These are phyloP conservation scores for Podospora pseudopauciseta DNA, from an alignment of 495 filamentous ascomycete species.

Conservation along the genomic window DNA sequence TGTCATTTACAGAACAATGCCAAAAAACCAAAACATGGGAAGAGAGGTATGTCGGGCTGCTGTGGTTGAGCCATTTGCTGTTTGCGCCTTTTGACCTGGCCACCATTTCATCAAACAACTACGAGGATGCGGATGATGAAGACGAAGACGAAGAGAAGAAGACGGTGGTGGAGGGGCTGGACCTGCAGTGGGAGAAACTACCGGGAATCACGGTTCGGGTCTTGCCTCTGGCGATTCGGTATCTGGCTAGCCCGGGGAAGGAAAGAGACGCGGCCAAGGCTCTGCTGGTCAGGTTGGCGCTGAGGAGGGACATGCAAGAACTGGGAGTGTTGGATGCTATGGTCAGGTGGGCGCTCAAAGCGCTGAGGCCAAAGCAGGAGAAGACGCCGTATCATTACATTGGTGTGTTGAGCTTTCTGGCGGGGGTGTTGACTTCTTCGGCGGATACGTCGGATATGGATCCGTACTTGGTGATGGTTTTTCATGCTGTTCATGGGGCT, in stretches of 20 bases:
- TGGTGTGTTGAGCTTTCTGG: constrained; percentile 73
- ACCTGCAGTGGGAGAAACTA: constrained; percentile 38
- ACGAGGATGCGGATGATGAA: constrained; percentile 30
- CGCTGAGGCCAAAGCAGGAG: constrained; percentile 39
- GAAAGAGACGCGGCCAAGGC: constrained; percentile 80
- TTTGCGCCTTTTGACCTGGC: constrained; percentile 90
- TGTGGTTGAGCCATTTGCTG: constrained; percentile 91
- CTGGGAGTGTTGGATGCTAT: constrained; percentile 63
- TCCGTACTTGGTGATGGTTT: constrained; percentile 42
- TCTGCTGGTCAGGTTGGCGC: constrained; percentile 74
- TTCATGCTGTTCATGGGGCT: constrained; percentile 46
- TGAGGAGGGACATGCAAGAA: constrained; percentile 82
- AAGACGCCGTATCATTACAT: constrained; percentile 54
- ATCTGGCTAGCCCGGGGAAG: constrained; percentile 73
- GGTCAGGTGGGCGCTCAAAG: constrained; percentile 62
- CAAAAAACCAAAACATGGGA: constrained; percentile 58
- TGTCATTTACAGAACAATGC: constrained; percentile 59
- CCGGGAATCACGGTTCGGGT: constrained; percentile 70
- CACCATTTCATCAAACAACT: constrained; percentile 62
- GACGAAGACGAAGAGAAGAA: constrained; percentile 22
- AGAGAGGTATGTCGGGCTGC: constrained; percentile 78
- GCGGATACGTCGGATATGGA: constrained; percentile 51
- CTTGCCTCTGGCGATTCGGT: constrained; percentile 63
- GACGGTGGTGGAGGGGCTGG: neutral
- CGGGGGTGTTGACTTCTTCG: constrained; percentile 59